Conservation (phyloP, 2,329 filamentous ascomycete genomes). For the Colletotrichum cuscutae region DNA sequence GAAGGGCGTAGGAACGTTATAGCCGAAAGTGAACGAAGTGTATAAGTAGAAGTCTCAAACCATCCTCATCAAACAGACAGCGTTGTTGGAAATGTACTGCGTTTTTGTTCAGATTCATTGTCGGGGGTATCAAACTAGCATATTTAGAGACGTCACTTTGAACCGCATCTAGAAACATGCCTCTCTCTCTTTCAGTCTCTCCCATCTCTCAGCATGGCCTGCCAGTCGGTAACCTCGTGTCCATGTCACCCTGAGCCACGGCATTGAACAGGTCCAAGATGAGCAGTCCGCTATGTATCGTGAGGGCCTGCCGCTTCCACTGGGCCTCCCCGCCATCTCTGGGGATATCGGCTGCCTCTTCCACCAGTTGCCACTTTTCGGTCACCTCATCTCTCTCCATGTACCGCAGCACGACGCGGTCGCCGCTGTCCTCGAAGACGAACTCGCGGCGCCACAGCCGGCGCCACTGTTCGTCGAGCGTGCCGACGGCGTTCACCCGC, state of each 20-base stretch:
- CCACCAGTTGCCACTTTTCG: constrained; percentile 48
- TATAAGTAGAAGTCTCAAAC: background rate
- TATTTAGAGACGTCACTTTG: background rate
- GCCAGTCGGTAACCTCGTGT: background rate
- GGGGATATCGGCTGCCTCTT: constrained; percentile 47
- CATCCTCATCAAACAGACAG: background rate
- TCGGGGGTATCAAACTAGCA: background rate
- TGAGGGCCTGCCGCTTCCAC: constrained; percentile 49
- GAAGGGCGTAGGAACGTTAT: background rate
- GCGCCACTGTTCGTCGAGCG: constrained; percentile 43
- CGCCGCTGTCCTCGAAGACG: constrained; percentile 47
- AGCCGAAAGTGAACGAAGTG: background rate
- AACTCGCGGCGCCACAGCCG: constrained; percentile 47
- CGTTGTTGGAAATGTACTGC: background rate
- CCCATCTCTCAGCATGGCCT: background rate
- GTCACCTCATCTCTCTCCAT: constrained; percentile 40
- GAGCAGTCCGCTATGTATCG: constrained; percentile 36
- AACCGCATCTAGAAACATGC: background rate
- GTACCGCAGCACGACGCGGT: constrained; percentile 44
- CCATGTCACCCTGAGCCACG: background rate
- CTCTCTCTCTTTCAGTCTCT: background rate
- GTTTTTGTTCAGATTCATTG: background rate
- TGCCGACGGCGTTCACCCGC: constrained; percentile 40
- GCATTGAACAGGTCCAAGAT: constrained; percentile 26
- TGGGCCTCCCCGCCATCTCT: constrained; percentile 41